Percentiles rank a stretch among this genome's conserved stretches.
phyloP scores from a whole-genome alignment of 352 stramenopile species.

The Phytophthora chlamydospora region DNA sequence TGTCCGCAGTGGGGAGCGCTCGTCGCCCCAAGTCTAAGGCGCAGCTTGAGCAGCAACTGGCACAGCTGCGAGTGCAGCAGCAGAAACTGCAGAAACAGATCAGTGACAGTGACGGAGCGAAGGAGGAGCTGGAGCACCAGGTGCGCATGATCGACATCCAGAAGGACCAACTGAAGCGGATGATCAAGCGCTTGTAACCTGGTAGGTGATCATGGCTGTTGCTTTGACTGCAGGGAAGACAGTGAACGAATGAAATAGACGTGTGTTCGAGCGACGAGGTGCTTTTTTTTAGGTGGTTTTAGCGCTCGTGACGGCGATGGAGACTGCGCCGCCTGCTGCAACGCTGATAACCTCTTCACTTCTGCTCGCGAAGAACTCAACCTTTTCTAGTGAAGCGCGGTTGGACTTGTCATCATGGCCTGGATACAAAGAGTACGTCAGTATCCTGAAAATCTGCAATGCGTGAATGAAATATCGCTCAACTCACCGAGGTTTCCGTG shows the following conservation, averaged over 20 bases:
- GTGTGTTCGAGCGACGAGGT: slow-evolving; percentile 10
- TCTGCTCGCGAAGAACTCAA: slow-evolving; percentile 53
- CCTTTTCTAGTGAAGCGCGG: slow-evolving; percentile 35
- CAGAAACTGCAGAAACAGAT: slow-evolving; percentile 36
- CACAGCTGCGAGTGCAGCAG: slow-evolving; percentile 43
- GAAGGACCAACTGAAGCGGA: slow-evolving; percentile 57
- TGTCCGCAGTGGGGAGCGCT: slow-evolving; percentile 13
- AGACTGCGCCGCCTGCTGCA: slow-evolving; percentile 69
- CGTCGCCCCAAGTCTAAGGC: slow-evolving; percentile 38
- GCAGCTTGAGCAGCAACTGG: slow-evolving; percentile 51
- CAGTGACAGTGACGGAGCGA: slow-evolving; percentile 13
- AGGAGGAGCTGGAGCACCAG: slow-evolving; percentile 54
- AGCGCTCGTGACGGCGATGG: slow-evolving; percentile 47
- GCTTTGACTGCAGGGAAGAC: slow-evolving; percentile 3
- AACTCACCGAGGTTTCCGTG: slow-evolving; percentile 83
- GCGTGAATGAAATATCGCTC: neutral
- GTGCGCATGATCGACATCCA: slow-evolving; percentile 61
- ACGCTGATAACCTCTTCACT: slow-evolving; percentile 40
- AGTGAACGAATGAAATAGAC: slow-evolving; percentile 19
- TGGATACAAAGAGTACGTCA: slow-evolving; percentile 23
- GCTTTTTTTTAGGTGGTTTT: slow-evolving; percentile 7
- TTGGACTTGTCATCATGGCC: slow-evolving; percentile 67
- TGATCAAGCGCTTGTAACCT: slow-evolving; percentile 51
- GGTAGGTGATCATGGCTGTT: neutral
- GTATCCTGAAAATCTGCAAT: neutral